Evolutionary conservation across 2,329 filamentous ascomycete genomes (phyloP).

Genomic region (Sporothrix pallida): DNA sequence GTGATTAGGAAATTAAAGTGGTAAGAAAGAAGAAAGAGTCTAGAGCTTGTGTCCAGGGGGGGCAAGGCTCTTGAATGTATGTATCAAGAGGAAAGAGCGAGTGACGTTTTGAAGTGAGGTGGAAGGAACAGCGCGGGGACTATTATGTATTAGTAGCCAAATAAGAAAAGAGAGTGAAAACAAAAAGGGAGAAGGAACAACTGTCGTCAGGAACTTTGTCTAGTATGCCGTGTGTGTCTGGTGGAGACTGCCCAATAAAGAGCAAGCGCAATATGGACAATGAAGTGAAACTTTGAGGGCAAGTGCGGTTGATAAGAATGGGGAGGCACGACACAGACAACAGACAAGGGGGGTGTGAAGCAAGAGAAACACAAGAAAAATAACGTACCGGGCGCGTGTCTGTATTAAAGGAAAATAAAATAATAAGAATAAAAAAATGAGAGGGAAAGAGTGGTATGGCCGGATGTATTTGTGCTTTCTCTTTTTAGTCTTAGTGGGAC

Average conservation of each 20-base stretch:
- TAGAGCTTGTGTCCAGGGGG: too few relatives aligned
- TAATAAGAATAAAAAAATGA: background rate
- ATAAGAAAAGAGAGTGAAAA: background rate
- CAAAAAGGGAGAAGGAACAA: background rate
- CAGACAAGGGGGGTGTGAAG: background rate
- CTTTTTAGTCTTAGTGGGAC: background rate
- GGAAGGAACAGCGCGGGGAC: background rate
- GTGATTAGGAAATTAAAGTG: too few relatives aligned
- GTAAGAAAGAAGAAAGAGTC: too few relatives aligned
- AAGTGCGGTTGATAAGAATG: conserved; percentile 9
- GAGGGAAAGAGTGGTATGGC: background rate
- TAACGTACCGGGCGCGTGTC: background rate
- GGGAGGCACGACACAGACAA: background rate
- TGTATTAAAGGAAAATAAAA: background rate
- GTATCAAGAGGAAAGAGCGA: background rate
- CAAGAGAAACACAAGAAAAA: background rate
- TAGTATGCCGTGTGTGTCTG: background rate
- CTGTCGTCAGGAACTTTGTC: background rate
- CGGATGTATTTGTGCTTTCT: background rate
- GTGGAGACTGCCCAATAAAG: background rate
- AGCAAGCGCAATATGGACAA: background rate
- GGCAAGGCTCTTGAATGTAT: background rate
- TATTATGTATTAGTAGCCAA: conserved; percentile 9
- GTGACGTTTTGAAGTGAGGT: background rate
- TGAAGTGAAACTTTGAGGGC: background rate